Conservation (phyloP, 2,329 filamentous ascomycete species). For the Aspergillus ochraceus region DNA sequence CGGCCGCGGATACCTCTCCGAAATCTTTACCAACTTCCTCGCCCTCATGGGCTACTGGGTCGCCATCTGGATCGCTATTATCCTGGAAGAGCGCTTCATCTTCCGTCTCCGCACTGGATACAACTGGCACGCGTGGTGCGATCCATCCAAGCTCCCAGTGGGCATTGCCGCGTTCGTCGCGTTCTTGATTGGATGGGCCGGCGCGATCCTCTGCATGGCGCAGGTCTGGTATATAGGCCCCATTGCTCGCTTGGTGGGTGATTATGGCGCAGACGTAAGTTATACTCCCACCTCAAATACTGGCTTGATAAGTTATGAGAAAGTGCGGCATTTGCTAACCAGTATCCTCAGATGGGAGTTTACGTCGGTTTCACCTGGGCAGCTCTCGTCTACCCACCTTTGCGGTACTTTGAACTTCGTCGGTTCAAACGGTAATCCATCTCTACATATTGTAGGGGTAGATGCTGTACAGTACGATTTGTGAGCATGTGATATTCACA, state of each 20-base stretch:
- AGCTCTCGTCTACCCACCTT: constrained; percentile 55
- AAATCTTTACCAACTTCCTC: constrained; percentile 69
- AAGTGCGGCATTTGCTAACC: not conserved
- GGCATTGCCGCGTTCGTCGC: constrained; percentile 62
- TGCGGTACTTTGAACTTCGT: constrained; percentile 54
- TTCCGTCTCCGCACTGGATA: constrained; percentile 57
- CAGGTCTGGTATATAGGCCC: constrained; percentile 70
- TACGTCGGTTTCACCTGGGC: constrained; percentile 63
- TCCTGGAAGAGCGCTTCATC: constrained; percentile 59
- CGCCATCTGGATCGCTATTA: constrained; percentile 63
- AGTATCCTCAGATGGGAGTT: constrained; percentile 52
- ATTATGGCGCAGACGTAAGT: constrained; percentile 58
- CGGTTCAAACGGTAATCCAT: constrained; percentile 45
- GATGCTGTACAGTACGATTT: not conserved
- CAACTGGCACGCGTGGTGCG: constrained; percentile 64
- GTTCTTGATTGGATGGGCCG: constrained; percentile 65
- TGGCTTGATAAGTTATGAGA: constrained; percentile 3
- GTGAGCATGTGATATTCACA: not conserved
- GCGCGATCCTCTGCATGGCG: constrained; percentile 66
- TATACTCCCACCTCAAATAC: constrained; percentile 3
- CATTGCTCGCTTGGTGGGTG: constrained; percentile 57
- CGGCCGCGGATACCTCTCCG: constrained; percentile 60
- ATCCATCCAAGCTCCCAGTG: constrained; percentile 58
- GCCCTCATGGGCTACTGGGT: constrained; percentile 72
- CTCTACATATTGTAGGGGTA: not conserved